phyloP scores from a whole-genome alignment of 1,284 basidiomycete species.

The Irpex sp. region DNA sequence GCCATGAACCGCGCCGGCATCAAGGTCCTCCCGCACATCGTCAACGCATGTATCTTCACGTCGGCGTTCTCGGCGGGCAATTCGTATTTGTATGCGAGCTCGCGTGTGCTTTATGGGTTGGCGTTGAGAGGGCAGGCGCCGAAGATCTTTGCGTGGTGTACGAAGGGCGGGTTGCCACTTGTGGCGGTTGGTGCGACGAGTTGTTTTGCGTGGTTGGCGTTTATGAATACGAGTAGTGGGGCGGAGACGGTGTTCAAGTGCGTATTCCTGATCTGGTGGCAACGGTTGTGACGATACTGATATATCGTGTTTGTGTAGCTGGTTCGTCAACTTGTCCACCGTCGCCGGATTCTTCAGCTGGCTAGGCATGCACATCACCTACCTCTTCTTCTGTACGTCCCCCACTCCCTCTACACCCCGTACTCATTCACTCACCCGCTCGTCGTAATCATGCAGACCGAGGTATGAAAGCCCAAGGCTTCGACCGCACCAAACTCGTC shows the following conservation, averaged over 20 bases:
- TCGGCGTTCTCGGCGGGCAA: conserved; percentile 85
- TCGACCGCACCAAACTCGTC: conserved; percentile 50
- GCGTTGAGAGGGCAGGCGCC: conserved; percentile 77
- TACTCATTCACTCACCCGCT: background rate
- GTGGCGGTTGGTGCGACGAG: conserved; percentile 43
- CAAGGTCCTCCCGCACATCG: conserved; percentile 64
- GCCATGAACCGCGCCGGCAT: conserved; percentile 78
- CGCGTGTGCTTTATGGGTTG: conserved; percentile 82
- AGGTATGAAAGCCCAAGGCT: conserved; percentile 54
- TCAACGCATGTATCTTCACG: conserved; percentile 66
- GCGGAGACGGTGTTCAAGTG: conserved; percentile 36
- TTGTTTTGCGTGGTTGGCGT: conserved; percentile 45
- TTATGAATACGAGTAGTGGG: conserved; percentile 41
- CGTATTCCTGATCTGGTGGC: too few relatives aligned
- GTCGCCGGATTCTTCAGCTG: conserved; percentile 65
- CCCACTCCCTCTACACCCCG: background rate
- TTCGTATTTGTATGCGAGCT: conserved; percentile 76
- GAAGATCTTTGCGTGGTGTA: conserved; percentile 59
- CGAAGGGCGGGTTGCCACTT: conserved; percentile 71
- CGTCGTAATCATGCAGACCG: conserved; percentile 32
- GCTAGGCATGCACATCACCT: conserved; percentile 70
- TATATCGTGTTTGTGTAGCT: conserved; percentile 24
- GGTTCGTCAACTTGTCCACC: conserved; percentile 56
- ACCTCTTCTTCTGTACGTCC: conserved; percentile 63
- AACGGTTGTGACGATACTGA: background rate